Evolutionary conservation across 2,329 filamentous ascomycete species (phyloP).

Genomic region (Exophiala viscosa): DNA sequence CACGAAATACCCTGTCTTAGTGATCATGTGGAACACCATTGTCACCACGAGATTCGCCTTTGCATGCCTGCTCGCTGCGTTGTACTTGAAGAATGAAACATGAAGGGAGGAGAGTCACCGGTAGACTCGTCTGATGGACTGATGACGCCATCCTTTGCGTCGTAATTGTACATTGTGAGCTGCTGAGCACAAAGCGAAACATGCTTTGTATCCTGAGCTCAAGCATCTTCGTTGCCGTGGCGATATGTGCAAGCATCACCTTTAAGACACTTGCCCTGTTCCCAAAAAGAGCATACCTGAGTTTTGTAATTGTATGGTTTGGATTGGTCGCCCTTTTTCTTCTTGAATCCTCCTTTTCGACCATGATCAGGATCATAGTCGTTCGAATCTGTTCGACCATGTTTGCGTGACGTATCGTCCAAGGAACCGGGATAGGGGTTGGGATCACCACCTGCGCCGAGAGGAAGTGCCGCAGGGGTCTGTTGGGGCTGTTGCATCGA

Average conservation of each 20-base stretch:
- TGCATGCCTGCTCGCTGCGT: too few species aligned
- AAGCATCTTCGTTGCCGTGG: constrained; percentile 36
- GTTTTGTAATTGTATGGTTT: constrained; percentile 42
- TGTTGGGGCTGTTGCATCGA: constrained; percentile 15
- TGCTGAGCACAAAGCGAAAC: neutral
- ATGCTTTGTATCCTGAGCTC: neutral
- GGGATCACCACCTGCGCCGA: constrained; percentile 17
- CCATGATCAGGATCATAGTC: constrained; percentile 23
- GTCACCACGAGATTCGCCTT: too few species aligned
- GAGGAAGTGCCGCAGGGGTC: constrained; percentile 7
- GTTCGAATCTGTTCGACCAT: constrained; percentile 19
- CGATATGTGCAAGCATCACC: constrained; percentile 51
- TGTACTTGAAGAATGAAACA: too few species aligned
- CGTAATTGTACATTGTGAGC: constrained; percentile 2
- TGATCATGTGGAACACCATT: too few species aligned
- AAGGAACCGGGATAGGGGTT: constrained; percentile 19
- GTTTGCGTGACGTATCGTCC: constrained; percentile 20
- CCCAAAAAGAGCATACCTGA: constrained; percentile 52
- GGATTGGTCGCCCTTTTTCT: constrained; percentile 20
- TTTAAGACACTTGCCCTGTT: constrained; percentile 53
- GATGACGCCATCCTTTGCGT: too few species aligned
- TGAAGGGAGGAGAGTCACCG: too few species aligned
- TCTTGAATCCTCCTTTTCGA: constrained; percentile 23
- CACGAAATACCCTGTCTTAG: too few species aligned
- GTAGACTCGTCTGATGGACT: too few species aligned